These are phyloP conservation scores for Cryphonectria nitschkei DNA, from an alignment of 2,329 filamentous ascomycete genomes.

Conservation along the genomic window DNA sequence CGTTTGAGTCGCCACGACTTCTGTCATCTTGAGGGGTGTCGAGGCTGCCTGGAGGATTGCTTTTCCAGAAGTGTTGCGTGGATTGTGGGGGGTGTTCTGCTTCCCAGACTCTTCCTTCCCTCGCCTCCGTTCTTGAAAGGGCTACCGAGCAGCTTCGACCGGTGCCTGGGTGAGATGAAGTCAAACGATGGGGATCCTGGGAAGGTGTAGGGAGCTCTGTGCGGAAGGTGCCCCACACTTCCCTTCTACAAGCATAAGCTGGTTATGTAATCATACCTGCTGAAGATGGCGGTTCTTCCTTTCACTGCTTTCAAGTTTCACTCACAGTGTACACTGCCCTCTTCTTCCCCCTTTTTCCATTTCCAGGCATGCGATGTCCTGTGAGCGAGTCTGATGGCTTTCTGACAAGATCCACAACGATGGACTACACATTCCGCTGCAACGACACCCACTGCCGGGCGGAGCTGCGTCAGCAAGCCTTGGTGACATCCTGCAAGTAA, in stretches of 20 bases:
- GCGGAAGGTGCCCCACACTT: constrained; percentile 10
- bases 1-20: constrained; percentile 49
- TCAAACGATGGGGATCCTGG: constrained; percentile 15
- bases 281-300: neutral
- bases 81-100: neutral
- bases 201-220: constrained; percentile 20
- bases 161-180: neutral
- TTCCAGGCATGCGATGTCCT: neutral
- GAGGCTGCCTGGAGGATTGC: neutral
- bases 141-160: neutral
- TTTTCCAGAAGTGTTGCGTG: neutral
- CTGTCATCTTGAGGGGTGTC: constrained; percentile 44
- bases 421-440: constrained; percentile 78
- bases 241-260: neutral
- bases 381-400: neutral
- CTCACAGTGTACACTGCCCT: neutral
- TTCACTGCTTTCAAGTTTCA: neutral
- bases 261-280: constrained; percentile 7
- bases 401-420: constrained; percentile 39
- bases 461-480: constrained; percentile 69
- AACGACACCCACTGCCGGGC: constrained; percentile 78
- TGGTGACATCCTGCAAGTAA: constrained; percentile 89
- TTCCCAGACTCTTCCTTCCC: neutral
- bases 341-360: neutral
- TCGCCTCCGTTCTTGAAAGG: neutral